These are phyloP conservation scores for Mycena citricolor DNA, from an alignment of 1,284 basidiomycete species.

Conservation along the genomic window DNA sequence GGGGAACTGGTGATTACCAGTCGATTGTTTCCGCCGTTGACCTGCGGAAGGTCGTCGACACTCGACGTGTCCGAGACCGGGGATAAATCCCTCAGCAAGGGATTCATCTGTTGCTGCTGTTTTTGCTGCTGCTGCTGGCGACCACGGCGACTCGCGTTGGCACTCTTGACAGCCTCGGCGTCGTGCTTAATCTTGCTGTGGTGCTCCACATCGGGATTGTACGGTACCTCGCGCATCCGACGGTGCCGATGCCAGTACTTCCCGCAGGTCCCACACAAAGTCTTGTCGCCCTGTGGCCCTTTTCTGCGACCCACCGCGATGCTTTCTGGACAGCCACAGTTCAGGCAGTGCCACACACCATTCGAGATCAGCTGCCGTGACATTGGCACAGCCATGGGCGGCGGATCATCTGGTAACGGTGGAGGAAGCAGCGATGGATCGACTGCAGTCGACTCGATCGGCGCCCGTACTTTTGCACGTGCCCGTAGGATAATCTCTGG, in stretches of 20 bases:
- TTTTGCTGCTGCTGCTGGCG: too few species aligned
- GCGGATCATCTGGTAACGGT: constrained; percentile 33
- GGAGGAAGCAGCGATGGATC: constrained; percentile 69
- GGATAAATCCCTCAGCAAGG: constrained; percentile 57
- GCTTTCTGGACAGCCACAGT: constrained; percentile 82
- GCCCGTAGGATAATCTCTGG: constrained; percentile 50
- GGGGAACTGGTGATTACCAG: too few species aligned
- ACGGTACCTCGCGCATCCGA: constrained; percentile 70
- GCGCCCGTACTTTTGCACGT: constrained; percentile 54
- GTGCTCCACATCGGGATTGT: constrained; percentile 67
- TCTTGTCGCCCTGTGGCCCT: constrained; percentile 86
- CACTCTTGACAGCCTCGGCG: too few species aligned
- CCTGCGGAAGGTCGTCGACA: too few species aligned
- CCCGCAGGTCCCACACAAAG: constrained; percentile 88
- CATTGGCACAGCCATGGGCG: constrained; percentile 39
- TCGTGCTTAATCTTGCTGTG: too few species aligned
- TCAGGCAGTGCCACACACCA: constrained; percentile 89
- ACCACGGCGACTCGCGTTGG: too few species aligned
- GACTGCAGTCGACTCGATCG: constrained; percentile 65
- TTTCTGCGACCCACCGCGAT: constrained; percentile 83
- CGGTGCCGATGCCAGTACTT: constrained; percentile 85
- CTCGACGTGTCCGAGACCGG: constrained; percentile 70
- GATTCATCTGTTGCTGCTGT: too few species aligned
- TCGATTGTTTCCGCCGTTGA: too few species aligned
- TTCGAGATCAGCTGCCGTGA: constrained; percentile 51